Evolutionary conservation across 1,139 yeast species (phyloP), one percentile per base, ranked within the genome.

Genomic region (Magnusiomyces magnusii): DNA sequence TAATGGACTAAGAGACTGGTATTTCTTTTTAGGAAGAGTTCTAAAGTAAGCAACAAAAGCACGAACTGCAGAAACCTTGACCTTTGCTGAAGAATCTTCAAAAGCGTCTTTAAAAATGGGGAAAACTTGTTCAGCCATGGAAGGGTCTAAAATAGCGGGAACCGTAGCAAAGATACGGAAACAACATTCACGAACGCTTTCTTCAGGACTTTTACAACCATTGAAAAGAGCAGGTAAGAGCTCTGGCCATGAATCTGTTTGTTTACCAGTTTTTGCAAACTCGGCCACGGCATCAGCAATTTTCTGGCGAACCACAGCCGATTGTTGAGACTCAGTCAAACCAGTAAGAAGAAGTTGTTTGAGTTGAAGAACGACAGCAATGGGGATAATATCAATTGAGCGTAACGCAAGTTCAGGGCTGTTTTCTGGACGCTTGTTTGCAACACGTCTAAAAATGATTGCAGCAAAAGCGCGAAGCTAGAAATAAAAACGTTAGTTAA

Each of bases 261-360:
- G 34, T 36, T 23, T 36, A 65, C 68, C 62, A 47, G 68, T 63
- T 52, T 71, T 69, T 7, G 97, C 95, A 50, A 93, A 83, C 72
- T 92, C 98, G 0, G 98, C 89, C 59, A 93, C 87, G 2, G 96
- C 96, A 75, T 93, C 99, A 2, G 97, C 85, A 58, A 93, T 78
- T 71, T 93, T 93, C 72, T 92, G 97, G 71, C 98, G 85, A 44
- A 91, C 92, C 63, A 80, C 82, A 62, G 82, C 82, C 25, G 87
- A 77, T 69, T 85, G 87, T 60, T 80, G 85, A 2, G 84, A 70
- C 3, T 81, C 71, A 7, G 31, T 36, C 65, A 93, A 89, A 15
- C 97, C 98, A 58, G 80, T 80, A 65, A 92, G 78, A 55, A 93
- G 79, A 44, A 82, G 77, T 19, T 77, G 67, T 66, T 95, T 83